Conservation (phyloP, 176 grass and related monocot species). For the Themeda triandra region DNA sequence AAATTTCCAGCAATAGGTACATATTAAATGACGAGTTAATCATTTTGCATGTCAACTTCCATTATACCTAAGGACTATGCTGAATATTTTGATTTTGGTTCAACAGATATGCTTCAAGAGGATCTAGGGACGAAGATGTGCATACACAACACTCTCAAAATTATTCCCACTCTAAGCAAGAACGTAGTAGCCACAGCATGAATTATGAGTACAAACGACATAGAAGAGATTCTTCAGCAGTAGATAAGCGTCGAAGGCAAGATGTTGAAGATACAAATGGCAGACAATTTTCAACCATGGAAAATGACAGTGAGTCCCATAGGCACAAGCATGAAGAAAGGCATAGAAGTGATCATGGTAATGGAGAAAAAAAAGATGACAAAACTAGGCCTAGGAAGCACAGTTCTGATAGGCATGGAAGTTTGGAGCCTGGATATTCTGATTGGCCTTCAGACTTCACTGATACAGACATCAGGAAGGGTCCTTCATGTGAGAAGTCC, state of each 20-base stretch:
- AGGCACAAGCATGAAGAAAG: conserved; percentile 38
- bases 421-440: conserved; percentile 34
- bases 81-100: conserved; percentile 15
- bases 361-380: conserved; percentile 12
- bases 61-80: not conserved
- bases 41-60: conserved; percentile 15
- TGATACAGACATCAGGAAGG: conserved; percentile 27
- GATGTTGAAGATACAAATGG: conserved; percentile 29
- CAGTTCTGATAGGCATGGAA: conserved; percentile 19
- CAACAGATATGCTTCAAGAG: conserved; percentile 46
- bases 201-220: conserved; percentile 27
- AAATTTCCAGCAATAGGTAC: conserved; percentile 48
- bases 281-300: conserved; percentile 24
- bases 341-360: conserved; percentile 16
- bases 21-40: conserved; percentile 18
- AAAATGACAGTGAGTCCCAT: conserved; percentile 26
- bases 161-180: conserved; percentile 42
- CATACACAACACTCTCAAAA: conserved; percentile 26
- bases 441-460: conserved; percentile 16
- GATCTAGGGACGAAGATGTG: conserved; percentile 26
- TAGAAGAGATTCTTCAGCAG: conserved; percentile 39
- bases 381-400: conserved; percentile 29
- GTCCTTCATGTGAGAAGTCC: conserved; percentile 29
- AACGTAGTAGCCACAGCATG: not conserved
- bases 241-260: conserved; percentile 19